A percentile compares a stretch with the other conserved stretches of the same genome.
Conservation (phyloP, 768 basidiomycete genomes). For the Leccinellum rugosiceps region DNA sequence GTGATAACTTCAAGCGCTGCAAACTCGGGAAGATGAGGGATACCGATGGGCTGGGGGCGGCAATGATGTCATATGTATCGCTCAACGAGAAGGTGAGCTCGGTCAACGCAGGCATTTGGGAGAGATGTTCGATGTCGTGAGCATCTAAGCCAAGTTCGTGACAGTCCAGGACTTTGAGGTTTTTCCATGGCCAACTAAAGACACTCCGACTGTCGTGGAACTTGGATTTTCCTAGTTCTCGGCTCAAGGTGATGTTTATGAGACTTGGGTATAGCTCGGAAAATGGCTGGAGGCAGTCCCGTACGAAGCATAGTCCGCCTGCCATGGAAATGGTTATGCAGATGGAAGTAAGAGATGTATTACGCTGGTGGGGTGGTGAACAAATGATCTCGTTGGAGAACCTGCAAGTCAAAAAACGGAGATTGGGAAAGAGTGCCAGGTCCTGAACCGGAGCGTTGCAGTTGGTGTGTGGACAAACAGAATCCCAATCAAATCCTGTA, state of each 20-base stretch:
- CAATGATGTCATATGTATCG: not conserved
- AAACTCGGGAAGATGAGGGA: not conserved
- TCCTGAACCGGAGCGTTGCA: not conserved
- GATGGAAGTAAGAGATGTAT: not conserved
- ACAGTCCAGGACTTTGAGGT: not conserved
- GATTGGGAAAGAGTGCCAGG: not conserved
- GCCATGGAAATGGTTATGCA: not conserved
- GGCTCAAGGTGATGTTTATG: not conserved
- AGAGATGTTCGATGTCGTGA: not conserved
- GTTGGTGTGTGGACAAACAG: not conserved
- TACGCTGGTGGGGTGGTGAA: not conserved
- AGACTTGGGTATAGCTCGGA: not conserved
- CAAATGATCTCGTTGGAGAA: not conserved
- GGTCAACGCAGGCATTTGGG: not conserved
- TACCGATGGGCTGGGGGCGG: not conserved
- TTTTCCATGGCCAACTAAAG: not conserved
- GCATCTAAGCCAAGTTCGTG: not conserved
- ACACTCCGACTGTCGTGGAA: not conserved
- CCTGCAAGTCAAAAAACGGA: not conserved
- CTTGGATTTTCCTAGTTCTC: not conserved
- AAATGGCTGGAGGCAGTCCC: not conserved
- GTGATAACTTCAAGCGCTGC: not conserved
- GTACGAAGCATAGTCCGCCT: not conserved
- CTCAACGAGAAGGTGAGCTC: not conserved
- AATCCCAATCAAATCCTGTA: not conserved